Percentiles rank a stretch among this genome's conserved stretches.
Conservation (phyloP, 441 rosid species). For the Theobroma grandiflorum region DNA sequence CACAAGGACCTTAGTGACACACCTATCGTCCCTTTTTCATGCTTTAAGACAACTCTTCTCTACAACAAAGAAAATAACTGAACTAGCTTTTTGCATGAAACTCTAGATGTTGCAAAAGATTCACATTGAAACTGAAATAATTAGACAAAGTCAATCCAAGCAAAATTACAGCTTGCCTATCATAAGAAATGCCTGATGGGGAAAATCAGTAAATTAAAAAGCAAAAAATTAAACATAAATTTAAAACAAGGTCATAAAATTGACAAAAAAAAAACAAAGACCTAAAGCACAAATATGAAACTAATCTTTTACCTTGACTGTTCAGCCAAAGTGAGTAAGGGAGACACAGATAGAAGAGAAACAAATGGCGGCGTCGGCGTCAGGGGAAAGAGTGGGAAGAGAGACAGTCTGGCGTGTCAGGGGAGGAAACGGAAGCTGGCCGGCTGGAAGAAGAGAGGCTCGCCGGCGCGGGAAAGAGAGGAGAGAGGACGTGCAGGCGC, state of each 20-base stretch:
- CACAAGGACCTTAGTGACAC: background rate
- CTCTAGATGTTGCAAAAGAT: no score
- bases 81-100: no score
- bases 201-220: background rate
- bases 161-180: background rate
- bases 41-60: background rate
- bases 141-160: background rate
- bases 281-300: background rate
- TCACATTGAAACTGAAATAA: background rate
- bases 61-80: no score
- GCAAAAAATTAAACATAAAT: background rate
- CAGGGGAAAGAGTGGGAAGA: background rate
- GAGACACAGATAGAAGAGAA: background rate
- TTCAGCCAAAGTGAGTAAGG: no score
- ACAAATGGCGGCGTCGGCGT: background rate
- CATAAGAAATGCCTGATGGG: no score
- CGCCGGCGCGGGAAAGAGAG: no score
- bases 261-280: background rate
- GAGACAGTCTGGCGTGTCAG: background rate
- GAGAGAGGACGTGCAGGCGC: no score
- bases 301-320: no score
- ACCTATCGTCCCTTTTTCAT: background rate
- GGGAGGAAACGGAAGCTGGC: no score
- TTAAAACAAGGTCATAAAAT: background rate
- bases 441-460: no score